These are phyloP conservation scores for Colletotrichum sp. DNA, from an alignment of 2,329 filamentous ascomycete genomes.

Conservation along the genomic window DNA sequence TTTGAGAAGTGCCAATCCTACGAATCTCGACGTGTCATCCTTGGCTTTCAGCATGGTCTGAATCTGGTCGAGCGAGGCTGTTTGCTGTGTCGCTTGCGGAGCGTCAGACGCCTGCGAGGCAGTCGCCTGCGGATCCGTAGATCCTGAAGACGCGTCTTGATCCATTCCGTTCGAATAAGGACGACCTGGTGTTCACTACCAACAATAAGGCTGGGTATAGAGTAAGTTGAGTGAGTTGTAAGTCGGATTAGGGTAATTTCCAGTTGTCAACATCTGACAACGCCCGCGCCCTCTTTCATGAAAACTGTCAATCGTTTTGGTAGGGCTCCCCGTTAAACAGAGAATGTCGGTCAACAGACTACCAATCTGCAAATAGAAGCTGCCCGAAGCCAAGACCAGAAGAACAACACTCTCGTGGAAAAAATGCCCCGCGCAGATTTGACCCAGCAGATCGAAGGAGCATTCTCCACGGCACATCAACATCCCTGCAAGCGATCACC, in stretches of 20 bases:
- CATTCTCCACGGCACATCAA: neutral
- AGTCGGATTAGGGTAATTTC: neutral
- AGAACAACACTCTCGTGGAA: conserved; percentile 4
- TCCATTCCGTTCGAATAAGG: neutral
- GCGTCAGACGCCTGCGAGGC: neutral
- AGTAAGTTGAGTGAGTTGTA: neutral
- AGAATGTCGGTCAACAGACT: neutral
- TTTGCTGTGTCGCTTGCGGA: neutral
- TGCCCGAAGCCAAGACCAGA: neutral
- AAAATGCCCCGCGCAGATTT: conserved; percentile 16
- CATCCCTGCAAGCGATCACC: conserved; percentile 2
- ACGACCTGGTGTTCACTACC: neutral
- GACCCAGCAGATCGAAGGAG: conserved; percentile 10
- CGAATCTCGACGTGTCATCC: conserved; percentile 72
- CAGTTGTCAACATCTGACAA: neutral
- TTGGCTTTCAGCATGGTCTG: conserved; percentile 61
- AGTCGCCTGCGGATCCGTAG: neutral
- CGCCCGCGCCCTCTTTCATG: neutral
- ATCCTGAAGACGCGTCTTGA: neutral
- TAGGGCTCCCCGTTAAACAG: neutral
- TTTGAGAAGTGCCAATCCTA: conserved; percentile 70
- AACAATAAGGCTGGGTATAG: neutral
- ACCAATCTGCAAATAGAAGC: neutral
- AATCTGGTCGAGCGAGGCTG: conserved; percentile 51
- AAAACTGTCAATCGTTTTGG: neutral